Evolutionary conservation across 78 protist genomes (phyloP).

Genomic region (Creolimax fragrantissima): DNA sequence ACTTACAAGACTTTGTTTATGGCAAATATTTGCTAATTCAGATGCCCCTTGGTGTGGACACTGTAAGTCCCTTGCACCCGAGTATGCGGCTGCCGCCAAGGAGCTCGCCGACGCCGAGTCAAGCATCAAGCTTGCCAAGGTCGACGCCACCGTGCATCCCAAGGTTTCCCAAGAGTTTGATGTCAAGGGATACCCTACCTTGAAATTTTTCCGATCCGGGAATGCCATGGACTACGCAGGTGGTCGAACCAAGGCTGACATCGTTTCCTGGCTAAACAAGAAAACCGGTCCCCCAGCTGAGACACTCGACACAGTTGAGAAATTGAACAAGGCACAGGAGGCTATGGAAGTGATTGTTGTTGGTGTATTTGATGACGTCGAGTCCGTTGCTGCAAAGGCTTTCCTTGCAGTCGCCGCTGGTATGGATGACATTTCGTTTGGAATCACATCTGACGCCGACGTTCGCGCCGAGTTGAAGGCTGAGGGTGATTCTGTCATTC

Average conservation of each 20-base stretch:
- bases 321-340: constrained; percentile 24
- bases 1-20: no score
- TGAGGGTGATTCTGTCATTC: constrained; percentile 28
- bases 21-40: no score
- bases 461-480: background rate
- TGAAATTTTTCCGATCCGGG: constrained; percentile 62
- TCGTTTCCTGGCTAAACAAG: constrained; percentile 50
- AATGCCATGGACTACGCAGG: constrained; percentile 57
- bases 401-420: background rate
- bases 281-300: constrained; percentile 29
- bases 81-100: constrained; percentile 45
- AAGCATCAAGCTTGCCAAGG: constrained; percentile 29
- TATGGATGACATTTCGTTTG: constrained; percentile 40
- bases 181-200: constrained; percentile 76
- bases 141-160: constrained; percentile 33
- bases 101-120: background rate
- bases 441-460: constrained; percentile 33
- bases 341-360: constrained; percentile 29
- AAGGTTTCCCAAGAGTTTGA: background rate
- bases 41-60: constrained; percentile 81
- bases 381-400: constrained; percentile 15
- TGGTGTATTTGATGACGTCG: constrained; percentile 27
- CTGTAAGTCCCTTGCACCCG: constrained; percentile 73
- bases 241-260: constrained; percentile 50
- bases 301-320: constrained; percentile 19